phyloP scores from a whole-genome alignment of 2,329 filamentous ascomycete species.

The Botryosphaeria agaves region DNA sequence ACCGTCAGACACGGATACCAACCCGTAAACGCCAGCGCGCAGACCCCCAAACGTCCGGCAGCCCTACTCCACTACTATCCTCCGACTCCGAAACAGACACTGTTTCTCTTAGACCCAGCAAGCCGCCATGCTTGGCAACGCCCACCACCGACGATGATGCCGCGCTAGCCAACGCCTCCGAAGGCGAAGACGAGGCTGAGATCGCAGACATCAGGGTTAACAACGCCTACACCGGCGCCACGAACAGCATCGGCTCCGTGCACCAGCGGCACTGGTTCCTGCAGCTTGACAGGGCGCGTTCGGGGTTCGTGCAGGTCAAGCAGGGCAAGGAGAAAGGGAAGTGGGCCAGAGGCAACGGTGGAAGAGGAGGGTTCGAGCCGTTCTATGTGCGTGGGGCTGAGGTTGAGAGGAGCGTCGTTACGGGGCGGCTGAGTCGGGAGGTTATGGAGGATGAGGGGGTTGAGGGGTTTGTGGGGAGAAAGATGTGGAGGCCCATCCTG shows the following conservation, averaged over 20 bases:
- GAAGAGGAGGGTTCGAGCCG: slow-evolving; percentile 26
- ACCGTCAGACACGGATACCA: slow-evolving; percentile 9
- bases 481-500: slow-evolving; percentile 36
- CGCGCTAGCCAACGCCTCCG: slow-evolving; percentile 11
- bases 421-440: slow-evolving; percentile 40
- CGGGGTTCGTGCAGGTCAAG: slow-evolving; percentile 33
- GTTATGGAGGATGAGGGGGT: slow-evolving; percentile 46
- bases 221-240: slow-evolving; percentile 50
- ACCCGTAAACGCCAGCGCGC: slow-evolving; percentile 1
- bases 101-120: no score
- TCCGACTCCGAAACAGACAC: slow-evolving; percentile 5
- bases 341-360: background rate
- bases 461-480: slow-evolving; percentile 35
- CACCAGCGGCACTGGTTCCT: slow-evolving; percentile 52
- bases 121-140: no score
- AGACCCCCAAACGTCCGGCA: no score
- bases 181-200: slow-evolving; percentile 25
- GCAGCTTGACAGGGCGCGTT: slow-evolving; percentile 40
- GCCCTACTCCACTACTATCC: no score
- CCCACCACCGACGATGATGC: background rate
- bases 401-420: slow-evolving; percentile 48
- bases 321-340: background rate
- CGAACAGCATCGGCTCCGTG: slow-evolving; percentile 47
- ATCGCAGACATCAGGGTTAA: slow-evolving; percentile 28
- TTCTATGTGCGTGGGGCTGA: slow-evolving; percentile 46